Base-by-base conservation (phyloP, 441 rosid genomes). In the Manihot esculenta region DNA sequence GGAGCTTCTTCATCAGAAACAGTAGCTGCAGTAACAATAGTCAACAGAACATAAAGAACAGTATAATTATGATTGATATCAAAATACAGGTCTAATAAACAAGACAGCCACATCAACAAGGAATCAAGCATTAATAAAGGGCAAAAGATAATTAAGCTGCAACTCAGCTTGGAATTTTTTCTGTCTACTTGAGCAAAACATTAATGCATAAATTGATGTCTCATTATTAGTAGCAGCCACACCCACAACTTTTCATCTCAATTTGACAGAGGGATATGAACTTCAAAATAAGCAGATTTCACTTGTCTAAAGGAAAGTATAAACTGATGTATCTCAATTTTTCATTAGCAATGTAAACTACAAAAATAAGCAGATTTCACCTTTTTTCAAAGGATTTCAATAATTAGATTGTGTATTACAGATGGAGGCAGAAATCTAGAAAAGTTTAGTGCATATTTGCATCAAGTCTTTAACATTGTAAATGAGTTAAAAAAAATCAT, bases 1-100 rank as follows among this genome's bases (percentile, higher is more conserved):
- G 82, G 66, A 76, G 79, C 85, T 72, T 85, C 88, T 76, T 82
- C 89, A 73, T 77, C 84, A 67, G 68, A 73, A 73, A 60, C 57
- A 41, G 72, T 33, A 60, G 77, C 90, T 83, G 82, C 33, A 75
- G 77, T 30, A 42, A 57, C 30, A 75, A 64, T 68, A 47, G 61
- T 77, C 51, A 70, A 79, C 24, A 51, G n/a, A 64, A 60, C 17
- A 1, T 17, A 44, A 63, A 33, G 45, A 55, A 68, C 18, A 48
- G 49, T 26, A 67, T 13, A 7, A 38, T 47, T 41, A 65, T 67
- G 44, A 57, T 13, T 24, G 14, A 30, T 12, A 49, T 38, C 30
- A 27, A 33, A 65, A 49, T 14, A 50, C 38, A 68, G 20, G 21
- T 58, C 33, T 33, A 42, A 47, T 62, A 62, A 50, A 59, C 17